A percentile compares a stretch with the other conserved stretches of the same genome.
Evolutionary conservation across 768 basidiomycete genomes (phyloP).

Genomic region (Trichaptum fuscoviolaceum): DNA sequence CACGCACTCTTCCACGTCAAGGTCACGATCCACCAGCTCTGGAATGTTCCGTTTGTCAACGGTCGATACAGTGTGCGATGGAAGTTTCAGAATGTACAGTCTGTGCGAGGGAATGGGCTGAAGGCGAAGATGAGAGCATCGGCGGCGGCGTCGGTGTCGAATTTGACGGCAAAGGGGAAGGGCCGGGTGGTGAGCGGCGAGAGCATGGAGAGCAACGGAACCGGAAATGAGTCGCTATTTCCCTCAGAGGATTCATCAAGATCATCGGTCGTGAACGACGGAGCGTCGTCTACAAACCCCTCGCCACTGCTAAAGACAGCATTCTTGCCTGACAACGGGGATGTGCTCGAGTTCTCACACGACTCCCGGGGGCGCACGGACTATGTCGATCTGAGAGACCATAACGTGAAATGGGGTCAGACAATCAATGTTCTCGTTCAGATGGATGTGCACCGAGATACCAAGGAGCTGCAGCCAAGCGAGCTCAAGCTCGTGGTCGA

Average conservation of each 20-base stretch:
- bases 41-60: constrained; percentile 63
- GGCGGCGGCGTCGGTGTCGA: constrained; percentile 13
- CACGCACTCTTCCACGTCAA: constrained; percentile 63
- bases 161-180: constrained; percentile 11
- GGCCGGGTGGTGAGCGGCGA: constrained; percentile 7
- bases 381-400: constrained; percentile 56
- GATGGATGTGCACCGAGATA: constrained; percentile 53
- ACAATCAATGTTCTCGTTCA: constrained; percentile 53
- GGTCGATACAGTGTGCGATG: constrained; percentile 69
- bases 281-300: constrained; percentile 11
- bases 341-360: constrained; percentile 18
- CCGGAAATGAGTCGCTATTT: constrained; percentile 17
- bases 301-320: constrained; percentile 9
- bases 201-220: constrained; percentile 10
- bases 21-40: constrained; percentile 59
- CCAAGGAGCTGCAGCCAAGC: constrained; percentile 43
- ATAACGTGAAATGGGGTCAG: constrained; percentile 59
- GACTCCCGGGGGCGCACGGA: constrained; percentile 56
- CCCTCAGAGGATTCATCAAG: constrained; percentile 22
- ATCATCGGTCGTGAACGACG: constrained; percentile 18
- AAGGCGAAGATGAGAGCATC: constrained; percentile 33
- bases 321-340: constrained; percentile 6
- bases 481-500: constrained; percentile 64
- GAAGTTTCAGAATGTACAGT: constrained; percentile 59
- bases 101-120: constrained; percentile 35